A percentile compares a stretch with the other conserved stretches of the same genome.
These are phyloP conservation scores for Tuber microsphaerosporum DNA, from an alignment of 495 filamentous ascomycete genomes.

Conservation along the genomic window DNA sequence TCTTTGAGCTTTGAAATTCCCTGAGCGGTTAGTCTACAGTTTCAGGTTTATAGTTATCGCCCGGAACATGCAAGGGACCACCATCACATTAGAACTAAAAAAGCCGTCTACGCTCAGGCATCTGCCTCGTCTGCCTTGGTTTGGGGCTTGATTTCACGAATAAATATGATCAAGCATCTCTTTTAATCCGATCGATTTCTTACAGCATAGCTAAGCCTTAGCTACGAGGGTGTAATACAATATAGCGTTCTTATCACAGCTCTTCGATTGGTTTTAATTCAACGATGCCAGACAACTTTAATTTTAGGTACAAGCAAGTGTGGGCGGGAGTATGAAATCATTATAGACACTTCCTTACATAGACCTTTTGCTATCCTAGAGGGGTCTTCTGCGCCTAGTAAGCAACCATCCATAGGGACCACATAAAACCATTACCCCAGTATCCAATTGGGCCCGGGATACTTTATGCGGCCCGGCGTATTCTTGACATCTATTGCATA, in stretches of 20 bases:
- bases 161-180: background rate
- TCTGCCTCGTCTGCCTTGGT: conserved; percentile 2
- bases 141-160: background rate
- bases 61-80: background rate
- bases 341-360: background rate
- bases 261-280: background rate
- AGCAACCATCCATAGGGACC: background rate
- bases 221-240: background rate
- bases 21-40: background rate
- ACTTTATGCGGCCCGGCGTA: background rate
- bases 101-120: background rate
- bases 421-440: background rate
- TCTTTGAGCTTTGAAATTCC: background rate
- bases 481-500: background rate
- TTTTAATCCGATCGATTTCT: background rate
- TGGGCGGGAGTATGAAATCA: background rate
- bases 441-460: background rate
- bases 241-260: background rate
- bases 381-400: background rate
- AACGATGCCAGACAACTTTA: background rate
- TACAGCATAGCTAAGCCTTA: background rate
- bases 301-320: background rate
- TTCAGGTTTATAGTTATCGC: background rate
- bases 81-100: background rate
- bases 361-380: background rate